Evolutionary conservation across 805 yeast species (phyloP).

Genomic region (Hermanozyma aechmeae): DNA sequence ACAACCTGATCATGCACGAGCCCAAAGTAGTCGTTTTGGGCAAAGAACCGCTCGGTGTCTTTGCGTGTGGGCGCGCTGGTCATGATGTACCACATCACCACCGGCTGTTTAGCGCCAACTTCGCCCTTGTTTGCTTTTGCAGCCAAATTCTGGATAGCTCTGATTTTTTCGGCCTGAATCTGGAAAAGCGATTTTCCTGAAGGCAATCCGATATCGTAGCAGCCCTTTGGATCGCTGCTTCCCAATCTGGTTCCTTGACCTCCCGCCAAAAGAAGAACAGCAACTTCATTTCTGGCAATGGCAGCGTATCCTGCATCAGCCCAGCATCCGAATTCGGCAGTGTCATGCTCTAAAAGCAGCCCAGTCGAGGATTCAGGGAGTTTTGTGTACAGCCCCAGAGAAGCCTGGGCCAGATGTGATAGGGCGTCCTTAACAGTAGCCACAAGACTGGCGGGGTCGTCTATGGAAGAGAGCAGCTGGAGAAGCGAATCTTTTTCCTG

Average conservation of each 20-base stretch:
- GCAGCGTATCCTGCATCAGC: slow-evolving; percentile 52
- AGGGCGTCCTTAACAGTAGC: slow-evolving; percentile 40
- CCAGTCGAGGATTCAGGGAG: slow-evolving; percentile 41
- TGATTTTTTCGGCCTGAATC: slow-evolving; percentile 82
- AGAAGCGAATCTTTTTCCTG: slow-evolving; percentile 25
- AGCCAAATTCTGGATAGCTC: slow-evolving; percentile 53
- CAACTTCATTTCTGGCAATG: slow-evolving; percentile 66
- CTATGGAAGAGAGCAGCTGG: slow-evolving; percentile 32
- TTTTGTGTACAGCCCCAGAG: slow-evolving; percentile 27
- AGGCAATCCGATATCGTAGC: slow-evolving; percentile 80
- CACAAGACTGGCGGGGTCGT: slow-evolving; percentile 33
- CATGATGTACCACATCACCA: slow-evolving; percentile 85
- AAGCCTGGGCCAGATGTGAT: slow-evolving; percentile 8
- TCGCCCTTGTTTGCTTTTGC: slow-evolving; percentile 15
- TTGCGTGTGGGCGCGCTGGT: slow-evolving; percentile 81
- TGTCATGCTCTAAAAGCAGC: slow-evolving; percentile 37
- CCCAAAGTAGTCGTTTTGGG: slow-evolving; percentile 60
- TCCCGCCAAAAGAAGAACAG: slow-evolving; percentile 90
- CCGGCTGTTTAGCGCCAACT: slow-evolving; percentile 9
- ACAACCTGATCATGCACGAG: slow-evolving; percentile 47
- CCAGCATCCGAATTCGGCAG: slow-evolving; percentile 27
- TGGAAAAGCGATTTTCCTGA: slow-evolving; percentile 80
- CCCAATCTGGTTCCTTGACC: slow-evolving; percentile 98
- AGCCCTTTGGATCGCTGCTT: slow-evolving; percentile 85
- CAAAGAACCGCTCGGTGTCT: slow-evolving; percentile 67